These are phyloP conservation scores for Eucalyptus microcorys DNA, from an alignment of 345 rosid genomes.

Conservation along the genomic window DNA sequence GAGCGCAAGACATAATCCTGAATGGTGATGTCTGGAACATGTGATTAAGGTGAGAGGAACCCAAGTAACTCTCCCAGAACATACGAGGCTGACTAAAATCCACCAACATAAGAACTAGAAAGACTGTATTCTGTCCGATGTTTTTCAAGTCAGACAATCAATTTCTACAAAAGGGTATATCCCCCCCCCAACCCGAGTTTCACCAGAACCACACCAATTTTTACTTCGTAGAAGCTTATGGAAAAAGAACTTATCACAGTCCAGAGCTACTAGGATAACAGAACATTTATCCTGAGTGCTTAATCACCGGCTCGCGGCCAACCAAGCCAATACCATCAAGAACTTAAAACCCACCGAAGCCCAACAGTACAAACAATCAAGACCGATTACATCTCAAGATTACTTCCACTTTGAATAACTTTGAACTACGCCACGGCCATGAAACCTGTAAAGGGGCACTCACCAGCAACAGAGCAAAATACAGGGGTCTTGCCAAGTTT, in stretches of 20 bases:
- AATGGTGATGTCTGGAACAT: not conserved
- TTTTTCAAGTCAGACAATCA: not conserved
- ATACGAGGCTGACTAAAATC: not conserved
- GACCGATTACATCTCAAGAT: not conserved
- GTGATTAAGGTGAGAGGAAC: not conserved
- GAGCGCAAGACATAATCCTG: not conserved
- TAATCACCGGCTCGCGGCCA: not conserved
- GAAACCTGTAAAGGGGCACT: not conserved
- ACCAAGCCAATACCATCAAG: not conserved
- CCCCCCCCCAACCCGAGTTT: not conserved
- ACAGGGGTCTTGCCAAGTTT: conserved; percentile 10
- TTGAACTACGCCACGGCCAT: not conserved
- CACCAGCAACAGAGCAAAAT: conserved; percentile 50
- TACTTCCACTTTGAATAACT: not conserved
- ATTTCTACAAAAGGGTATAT: not conserved
- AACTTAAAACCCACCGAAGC: not conserved
- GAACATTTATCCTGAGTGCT: not conserved
- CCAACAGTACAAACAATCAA: not conserved
- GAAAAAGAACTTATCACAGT: not conserved
- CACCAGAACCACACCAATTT: not conserved
- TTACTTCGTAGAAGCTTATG: not conserved
- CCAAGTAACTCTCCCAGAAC: not conserved
- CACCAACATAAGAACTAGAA: not conserved
- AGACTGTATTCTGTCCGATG: not conserved
- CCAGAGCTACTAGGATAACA: not conserved